Evolutionary conservation across 2,329 filamentous ascomycete genomes (phyloP), one percentile per base, ranked within the genome.

Genomic region (Colletotrichum paranaense): DNA sequence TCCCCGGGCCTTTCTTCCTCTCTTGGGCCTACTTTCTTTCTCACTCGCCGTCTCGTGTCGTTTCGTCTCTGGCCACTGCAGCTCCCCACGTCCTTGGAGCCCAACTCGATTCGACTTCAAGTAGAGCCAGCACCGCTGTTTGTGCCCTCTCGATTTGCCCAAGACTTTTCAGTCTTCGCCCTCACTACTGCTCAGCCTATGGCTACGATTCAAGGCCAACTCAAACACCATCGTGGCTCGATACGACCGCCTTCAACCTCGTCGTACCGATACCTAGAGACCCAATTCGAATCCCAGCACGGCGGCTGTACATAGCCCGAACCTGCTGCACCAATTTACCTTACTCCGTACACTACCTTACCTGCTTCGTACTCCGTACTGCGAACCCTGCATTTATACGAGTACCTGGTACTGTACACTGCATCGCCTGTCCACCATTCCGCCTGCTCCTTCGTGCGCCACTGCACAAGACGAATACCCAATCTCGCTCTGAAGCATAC

Each of bases 351-450:
- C 38, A 42, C 38, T 19, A 42, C 38, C 38, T 42, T 42, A 42
- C 38, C 38, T 42, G 14, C 38, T 42, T 42, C 38, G 38, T 42
- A 42, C 38, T 42, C 16, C 16, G 16, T 49, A 49, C 42, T 49
- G 19, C 42, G 42, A 65, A 73, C 70, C 67, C 67, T 73, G 70
- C 70, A 70, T 14, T 55, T 58, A 68, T 59, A 62, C 70, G 67
- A 65, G 70, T 62, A 60, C 68, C 63, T 42, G 67, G 67, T 67
- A 62, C 42, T 60, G 67, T 67, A 62, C 56, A 30, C n/a, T 42
- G 56, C 46, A 16, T 38, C 56, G 42, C 57, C 46, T 38, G 57
- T 38, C 65, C 16, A 16, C n/a, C 56, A 42, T 42, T 32, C 22
- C 26, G 32, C 14, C 52, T 72, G 57, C 7, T 62, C 65, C 30